Evolutionary conservation across 768 basidiomycete species (phyloP), one percentile per base, ranked within the genome.

Genomic region (Macrolepiota fuliginosa): DNA sequence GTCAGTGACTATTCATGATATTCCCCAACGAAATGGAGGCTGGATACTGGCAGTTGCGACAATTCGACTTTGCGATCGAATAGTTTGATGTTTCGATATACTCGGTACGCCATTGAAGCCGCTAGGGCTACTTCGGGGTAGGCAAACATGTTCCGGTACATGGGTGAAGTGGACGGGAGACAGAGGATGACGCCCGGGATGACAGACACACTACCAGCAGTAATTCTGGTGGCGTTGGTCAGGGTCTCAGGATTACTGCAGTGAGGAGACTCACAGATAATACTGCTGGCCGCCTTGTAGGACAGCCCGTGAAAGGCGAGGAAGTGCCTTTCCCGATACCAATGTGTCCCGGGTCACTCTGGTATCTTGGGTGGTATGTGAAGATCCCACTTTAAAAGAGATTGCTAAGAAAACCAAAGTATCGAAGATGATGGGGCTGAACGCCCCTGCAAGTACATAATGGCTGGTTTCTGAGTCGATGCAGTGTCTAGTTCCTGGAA

Each of bases 381-480:
- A 35, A 63, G 62, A 59, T 32, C 29, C 68, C 62, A 67, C 50
- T 50, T 62, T 61, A 42, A 65, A 74, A 1, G 73, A 74, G 36
- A 78, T 74, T 7, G 71, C 74, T 2, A 78, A 40, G 63, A 75
- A 76, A 15, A 78, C 69, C 17, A 70, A 68, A 1, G 74, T 71
- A 54, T 75, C 73, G 53, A 69, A 69, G 45, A 69, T 39, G 2
- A 73, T 52, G 2, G 69, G 63, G 2, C 65, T 62, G 39, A 76
- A 67, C 0, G 67, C 53, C 0, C 67, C 64, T 1, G 66, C 69
- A 17, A 67, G 66, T 6, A 68, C 64, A 60, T 66, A 72, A 2
- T 52, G 54, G 42, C 68, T 61, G 24, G 77, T 53, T 10, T 52
- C 56, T 11, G 70, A 66, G 19, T 65, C 65, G 3, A 69, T 64